Percentiles rank a stretch among this genome's conserved stretches.
Conservation (phyloP, 2,329 filamentous ascomycete species). For the Alternaria sp. region DNA sequence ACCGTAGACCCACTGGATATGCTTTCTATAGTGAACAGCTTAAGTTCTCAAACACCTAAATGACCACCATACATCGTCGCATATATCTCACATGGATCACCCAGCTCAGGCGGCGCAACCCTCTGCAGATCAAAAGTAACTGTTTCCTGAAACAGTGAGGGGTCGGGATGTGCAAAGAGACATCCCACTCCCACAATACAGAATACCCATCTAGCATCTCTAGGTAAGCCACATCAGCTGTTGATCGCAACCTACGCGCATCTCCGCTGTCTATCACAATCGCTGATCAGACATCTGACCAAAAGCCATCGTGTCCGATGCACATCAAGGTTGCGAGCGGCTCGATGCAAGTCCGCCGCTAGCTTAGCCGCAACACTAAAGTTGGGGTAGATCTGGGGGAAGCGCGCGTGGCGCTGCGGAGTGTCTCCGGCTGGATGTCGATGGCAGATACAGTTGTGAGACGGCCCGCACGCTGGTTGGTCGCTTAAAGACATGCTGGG, state of each 20-base stretch:
- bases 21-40: rapidly evolving
- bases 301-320: not conserved
- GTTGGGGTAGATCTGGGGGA: not conserved
- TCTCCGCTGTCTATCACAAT: not conserved
- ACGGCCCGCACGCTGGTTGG: not conserved
- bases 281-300: not conserved
- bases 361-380: not conserved
- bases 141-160: not conserved
- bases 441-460: not conserved
- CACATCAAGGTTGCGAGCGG: not conserved
- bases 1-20: not conserved
- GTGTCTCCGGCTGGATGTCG: not conserved
- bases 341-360: not conserved
- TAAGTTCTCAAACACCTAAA: not conserved
- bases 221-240: too few relatives aligned
- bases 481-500: not conserved
- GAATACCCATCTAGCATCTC: not conserved
- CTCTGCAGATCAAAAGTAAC: not conserved
- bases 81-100: not conserved
- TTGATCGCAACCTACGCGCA: not conserved
- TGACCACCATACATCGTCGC: rapidly evolving
- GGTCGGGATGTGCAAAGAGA: rapidly evolving
- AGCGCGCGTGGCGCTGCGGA: not conserved
- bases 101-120: not conserved
- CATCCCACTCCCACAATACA: not conserved